Conservation (phyloP, 2,329 filamentous ascomycete genomes). For the Sclerotinia borealis region DNA sequence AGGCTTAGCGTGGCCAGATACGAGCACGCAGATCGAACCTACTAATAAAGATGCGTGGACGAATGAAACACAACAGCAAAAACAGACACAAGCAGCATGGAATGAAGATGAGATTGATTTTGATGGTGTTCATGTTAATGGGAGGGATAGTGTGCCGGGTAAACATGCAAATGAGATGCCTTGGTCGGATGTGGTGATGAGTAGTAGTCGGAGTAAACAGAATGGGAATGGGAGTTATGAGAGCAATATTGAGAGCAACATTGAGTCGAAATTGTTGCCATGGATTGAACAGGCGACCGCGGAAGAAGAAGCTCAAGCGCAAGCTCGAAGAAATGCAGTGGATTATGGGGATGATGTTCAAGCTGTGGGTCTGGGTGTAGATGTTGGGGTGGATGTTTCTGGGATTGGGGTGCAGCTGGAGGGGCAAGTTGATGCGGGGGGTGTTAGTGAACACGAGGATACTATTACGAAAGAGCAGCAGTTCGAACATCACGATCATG, state of each 20-base stretch:
- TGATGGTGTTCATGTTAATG: not conserved
- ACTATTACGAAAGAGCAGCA: not conserved
- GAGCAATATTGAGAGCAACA: conserved; percentile 8
- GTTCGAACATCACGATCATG: not conserved
- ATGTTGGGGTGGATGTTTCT: not conserved
- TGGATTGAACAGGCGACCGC: conserved; percentile 12
- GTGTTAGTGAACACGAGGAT: not conserved
- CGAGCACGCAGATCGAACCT: not conserved
- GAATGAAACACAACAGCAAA: not conserved
- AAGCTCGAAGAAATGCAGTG: conserved; percentile 2
- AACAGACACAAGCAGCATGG: not conserved
- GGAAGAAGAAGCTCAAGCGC: conserved; percentile 9
- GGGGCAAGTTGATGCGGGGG: not conserved
- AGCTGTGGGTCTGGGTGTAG: not conserved
- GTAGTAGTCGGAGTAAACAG: conserved; percentile 2
- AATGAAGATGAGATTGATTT: not conserved
- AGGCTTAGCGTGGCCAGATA: conserved; percentile 6
- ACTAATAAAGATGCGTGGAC: not conserved
- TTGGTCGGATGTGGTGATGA: conserved; percentile 7
- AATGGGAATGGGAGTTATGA: conserved; percentile 4
- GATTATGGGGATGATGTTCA: not conserved
- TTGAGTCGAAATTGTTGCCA: conserved; percentile 8
- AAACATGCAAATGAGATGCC: not conserved
- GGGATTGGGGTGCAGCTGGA: not conserved
- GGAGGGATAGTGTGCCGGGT: not conserved